phyloP scores from a whole-genome alignment of 441 rosid genomes.

The Adansonia grandidieri region DNA sequence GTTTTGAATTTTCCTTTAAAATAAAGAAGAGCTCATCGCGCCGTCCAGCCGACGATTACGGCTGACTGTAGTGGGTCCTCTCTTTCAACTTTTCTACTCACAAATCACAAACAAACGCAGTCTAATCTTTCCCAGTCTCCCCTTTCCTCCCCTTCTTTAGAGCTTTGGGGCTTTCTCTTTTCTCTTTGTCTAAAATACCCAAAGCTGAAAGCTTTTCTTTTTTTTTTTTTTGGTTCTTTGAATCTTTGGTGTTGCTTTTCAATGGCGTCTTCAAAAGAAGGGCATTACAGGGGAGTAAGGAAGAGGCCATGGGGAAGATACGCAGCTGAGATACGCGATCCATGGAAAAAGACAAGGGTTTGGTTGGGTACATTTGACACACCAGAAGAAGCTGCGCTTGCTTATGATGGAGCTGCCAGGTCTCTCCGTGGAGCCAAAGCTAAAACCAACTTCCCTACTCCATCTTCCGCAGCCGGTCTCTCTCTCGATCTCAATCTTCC shows the following conservation, averaged over 20 bases:
- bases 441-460: constrained; percentile 84
- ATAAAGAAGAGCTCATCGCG: constrained; percentile 28
- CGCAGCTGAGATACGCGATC: constrained; percentile 97
- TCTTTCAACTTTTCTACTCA: neutral
- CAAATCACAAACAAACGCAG: neutral
- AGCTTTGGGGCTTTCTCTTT: neutral
- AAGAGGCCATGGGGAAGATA: constrained; percentile 99
- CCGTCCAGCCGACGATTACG: constrained; percentile 72
- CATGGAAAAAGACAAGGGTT: constrained; percentile 93
- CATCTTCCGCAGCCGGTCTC: constrained; percentile 38
- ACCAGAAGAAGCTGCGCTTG: constrained; percentile 97
- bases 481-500: constrained; percentile 58
- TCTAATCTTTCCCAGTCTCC: neutral
- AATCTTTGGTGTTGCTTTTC: neutral
- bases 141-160: neutral
- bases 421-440: constrained; percentile 92
- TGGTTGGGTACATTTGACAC: constrained; percentile 98
- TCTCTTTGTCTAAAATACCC: neutral
- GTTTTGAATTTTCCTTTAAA: too few species aligned
- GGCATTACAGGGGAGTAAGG: constrained; percentile 92
- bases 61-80: constrained; percentile 60
- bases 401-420: constrained; percentile 96
- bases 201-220: neutral
- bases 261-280: constrained; percentile 68
- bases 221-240: constrained; percentile 13